Evolutionary conservation across 768 basidiomycete genomes (phyloP), one percentile per base, ranked within the genome.

Genomic region (Amanita exitialis): DNA sequence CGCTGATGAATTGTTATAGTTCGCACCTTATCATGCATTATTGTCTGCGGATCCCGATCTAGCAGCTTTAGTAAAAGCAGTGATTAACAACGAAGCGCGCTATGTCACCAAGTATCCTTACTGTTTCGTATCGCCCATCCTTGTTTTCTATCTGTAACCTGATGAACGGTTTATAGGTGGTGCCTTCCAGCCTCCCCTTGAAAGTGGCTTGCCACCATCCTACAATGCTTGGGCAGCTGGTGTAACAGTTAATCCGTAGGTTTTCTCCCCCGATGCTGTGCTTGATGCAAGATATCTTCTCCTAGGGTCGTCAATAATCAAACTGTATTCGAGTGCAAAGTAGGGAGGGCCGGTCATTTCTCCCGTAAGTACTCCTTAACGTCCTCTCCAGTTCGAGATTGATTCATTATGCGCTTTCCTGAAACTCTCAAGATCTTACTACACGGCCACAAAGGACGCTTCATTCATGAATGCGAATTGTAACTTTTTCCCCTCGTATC

Each of bases 261-360:
- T 64, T 13, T n/a, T n/a, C 34, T 39, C 15, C 34, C 18, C 20
- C 10, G 10, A 13, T 21, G 25, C 16, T 50, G 12, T 38, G 10
- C 2, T n/a, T 23, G 13, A 27, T 53, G 49, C 50, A 46, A 51
- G 23, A 16, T 42, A 32, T 32, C 20, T 21, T 20, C 32, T 15
- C 18, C 18, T 42, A 88, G 85, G 1, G 82, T 84, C 4, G 76
- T 89, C 18, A 65, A 87, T 57, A 79, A 82, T 51, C 69, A 73
- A 48, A 82, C 77, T 0, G 87, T 90, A 0, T 90, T 84, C 55
- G 87, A 89, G 62, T 90, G 87, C 79, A 90, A 90, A 73, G 85
- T 83, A 49, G 35, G 64, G 18, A 44, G 16, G 25, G 38, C 6
- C 34, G 37, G 4, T 27, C 21, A 25, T 30, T 43, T 18, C 16